Conservation (phyloP, 108 stramenopile genomes). For the Hondaea fermentalgiana region DNA sequence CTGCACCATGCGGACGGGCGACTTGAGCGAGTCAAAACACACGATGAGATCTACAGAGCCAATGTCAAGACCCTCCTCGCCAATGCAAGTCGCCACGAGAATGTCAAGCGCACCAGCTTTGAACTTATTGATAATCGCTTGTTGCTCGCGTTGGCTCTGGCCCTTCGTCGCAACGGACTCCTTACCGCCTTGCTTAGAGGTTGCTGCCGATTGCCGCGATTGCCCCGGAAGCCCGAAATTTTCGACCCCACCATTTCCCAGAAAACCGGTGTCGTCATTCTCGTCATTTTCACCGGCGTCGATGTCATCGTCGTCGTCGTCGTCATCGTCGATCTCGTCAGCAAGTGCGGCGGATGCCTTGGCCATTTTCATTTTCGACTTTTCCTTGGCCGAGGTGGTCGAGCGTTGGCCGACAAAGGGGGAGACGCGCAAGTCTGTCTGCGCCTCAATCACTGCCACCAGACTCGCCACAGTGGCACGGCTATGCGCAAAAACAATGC, state of each 20-base stretch:
- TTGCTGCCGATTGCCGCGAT: too few relatives aligned
- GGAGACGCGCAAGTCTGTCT: constrained; percentile 50
- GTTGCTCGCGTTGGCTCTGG: constrained; percentile 72
- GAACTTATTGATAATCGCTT: constrained; percentile 67
- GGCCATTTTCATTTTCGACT: neutral
- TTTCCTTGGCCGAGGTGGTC: neutral
- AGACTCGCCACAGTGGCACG: constrained; percentile 68
- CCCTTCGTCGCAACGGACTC: constrained; percentile 31
- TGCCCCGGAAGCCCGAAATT: too few relatives aligned
- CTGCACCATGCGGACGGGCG: constrained; percentile 72
- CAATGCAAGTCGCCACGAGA: constrained; percentile 84
- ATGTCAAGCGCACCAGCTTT: constrained; percentile 67
- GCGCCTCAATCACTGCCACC: constrained; percentile 39
- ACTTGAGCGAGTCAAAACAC: constrained; percentile 70
- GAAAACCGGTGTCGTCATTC: too few relatives aligned
- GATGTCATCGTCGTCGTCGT: neutral
- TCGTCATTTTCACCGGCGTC: neutral
- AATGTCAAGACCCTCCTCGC: constrained; percentile 89
- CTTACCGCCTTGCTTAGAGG: constrained; percentile 34
- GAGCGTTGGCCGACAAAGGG: constrained; percentile 72
- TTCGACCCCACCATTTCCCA: too few relatives aligned
- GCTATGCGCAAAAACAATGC: constrained; percentile 77
- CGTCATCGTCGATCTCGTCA: neutral
- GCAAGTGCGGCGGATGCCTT: neutral
- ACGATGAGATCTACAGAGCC: constrained; percentile 91